Conservation (phyloP, 1,284 basidiomycete genomes). For the Fomitopsis betulina region DNA sequence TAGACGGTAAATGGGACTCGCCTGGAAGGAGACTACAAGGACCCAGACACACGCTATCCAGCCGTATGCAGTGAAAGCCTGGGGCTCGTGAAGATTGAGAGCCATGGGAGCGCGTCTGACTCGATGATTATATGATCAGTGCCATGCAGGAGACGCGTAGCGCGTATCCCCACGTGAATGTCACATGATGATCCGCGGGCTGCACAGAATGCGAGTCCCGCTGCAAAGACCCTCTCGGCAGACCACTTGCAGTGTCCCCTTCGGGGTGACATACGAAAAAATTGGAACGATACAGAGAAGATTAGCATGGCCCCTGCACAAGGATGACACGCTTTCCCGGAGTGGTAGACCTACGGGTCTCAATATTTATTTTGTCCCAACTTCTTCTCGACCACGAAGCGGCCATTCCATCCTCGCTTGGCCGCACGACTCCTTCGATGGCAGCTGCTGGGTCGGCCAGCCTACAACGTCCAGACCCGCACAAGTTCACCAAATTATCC, state of each 20-base stretch:
- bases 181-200: constrained; percentile 5
- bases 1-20: constrained; percentile 15
- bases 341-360: constrained; percentile 23
- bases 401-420: too few relatives aligned
- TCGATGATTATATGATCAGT: too few relatives aligned
- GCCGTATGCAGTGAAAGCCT: constrained; percentile 54
- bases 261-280: constrained; percentile 23
- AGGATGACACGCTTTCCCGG: constrained; percentile 23
- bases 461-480: not conserved
- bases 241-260: constrained; percentile 10
- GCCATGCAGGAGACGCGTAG: not conserved
- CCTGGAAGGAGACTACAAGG: constrained; percentile 62
- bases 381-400: too few relatives aligned
- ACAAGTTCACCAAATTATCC: constrained; percentile 49
- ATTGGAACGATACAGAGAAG: constrained; percentile 23
- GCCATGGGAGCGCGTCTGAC: too few relatives aligned
- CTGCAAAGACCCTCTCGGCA: not conserved
- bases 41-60: constrained; percentile 61
- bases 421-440: too few relatives aligned
- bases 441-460: not conserved
- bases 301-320: constrained; percentile 23
- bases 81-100: constrained; percentile 14
- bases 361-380: constrained; percentile 15
- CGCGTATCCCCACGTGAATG: not conserved
- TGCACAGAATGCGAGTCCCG: constrained; percentile 3